Base-by-base conservation (phyloP, 208 protist genomes). In the Leishmania braziliensis region DNA sequence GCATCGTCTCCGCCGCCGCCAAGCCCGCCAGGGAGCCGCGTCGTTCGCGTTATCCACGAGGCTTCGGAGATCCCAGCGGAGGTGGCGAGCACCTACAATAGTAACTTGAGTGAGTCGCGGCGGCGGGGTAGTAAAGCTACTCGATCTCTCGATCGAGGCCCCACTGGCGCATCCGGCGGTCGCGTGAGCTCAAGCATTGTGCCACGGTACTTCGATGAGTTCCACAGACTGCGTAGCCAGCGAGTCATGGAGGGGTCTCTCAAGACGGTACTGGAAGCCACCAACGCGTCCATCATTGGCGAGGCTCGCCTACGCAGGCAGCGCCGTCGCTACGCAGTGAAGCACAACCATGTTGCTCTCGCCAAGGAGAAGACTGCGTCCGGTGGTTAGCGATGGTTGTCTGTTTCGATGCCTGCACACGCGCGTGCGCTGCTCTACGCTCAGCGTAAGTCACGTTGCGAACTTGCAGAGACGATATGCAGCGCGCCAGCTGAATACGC, bases 241-340 rank as follows among this genome's bases (percentile, higher is more conserved):
- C 36, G 56, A 60, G 79, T 81, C 10, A 70, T 77, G 39, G 58
- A 77, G 63, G 65, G 71, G 56, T 58, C 71, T 23, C 53, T 88
- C 18, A 50, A 54, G 33, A 69, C 66, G 23, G 77, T 91, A 50
- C 70, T 91, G 43, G 60, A 86, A 2, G 70, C 74, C n/a, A 87
- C 85, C 3, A 91, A 91, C 73, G 65, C 51, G 8, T 79, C 83
- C 48, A 86, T 91, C 36, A 80, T 75, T 39, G 81, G 79, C 4
- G 88, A 91, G 75, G 75, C 79, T 23, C 71, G 72, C 5, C 65
- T 72, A 36, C 86, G 81, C 23, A 36, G 80, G 36, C 71, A 74
- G n/a, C 82, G 88, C 18, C 39, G 66, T 20, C 51, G 77, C 48
- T 56, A 78, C 18, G 51, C 84, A 10, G 50, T 74, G 36, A 81